Base-by-base conservation (phyloP, 2,329 filamentous ascomycete species). In the Bipolaris sorokiniana region DNA sequence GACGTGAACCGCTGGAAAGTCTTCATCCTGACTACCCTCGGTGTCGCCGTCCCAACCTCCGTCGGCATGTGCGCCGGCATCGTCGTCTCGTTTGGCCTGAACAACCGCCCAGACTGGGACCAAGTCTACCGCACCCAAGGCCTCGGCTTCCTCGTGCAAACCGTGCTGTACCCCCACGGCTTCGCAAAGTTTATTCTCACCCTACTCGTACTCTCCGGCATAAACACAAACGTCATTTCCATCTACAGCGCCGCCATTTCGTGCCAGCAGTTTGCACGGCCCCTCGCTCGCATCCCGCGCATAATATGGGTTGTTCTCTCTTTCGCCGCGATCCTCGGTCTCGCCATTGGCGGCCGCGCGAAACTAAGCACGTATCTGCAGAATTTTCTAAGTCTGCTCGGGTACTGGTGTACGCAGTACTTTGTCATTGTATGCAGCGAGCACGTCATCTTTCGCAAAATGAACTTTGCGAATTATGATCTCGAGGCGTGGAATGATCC, bases 231-330 rank as follows among this genome's bases (percentile, higher is more conserved):
- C 66, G 78, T 78, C 61, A 78, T 79, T 1, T 80, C 79, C 65
- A 79, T 80, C 73, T 92, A 82, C 68, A 77, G 72, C 47, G 76
- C 76, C 16, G 79, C 79, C 2, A 72, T 82, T 11, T 77, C 76
- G 18, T 76, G 80, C 59, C 79, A 81, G 70, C 77, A 81, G 63
- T 79, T 83, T 62, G 77, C 79, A 23, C 76, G 79, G 51, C 78
- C 78, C 23, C 78, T 79, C 36, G 79, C 81, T n/a, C 82, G 80
- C 15, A 80, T 84, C 38, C 84, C 81, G 23, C 82, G 80, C 44
- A 78, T 81, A 60, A 72, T 82, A 61, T 82, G 80, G 80, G 79
- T 78, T 5, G 52, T 81, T 31, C 36, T 79, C 3, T 78, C 78
- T 61, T 79, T 80, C 45, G 73, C 77, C 20, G 76, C 78, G 4